Evolutionary conservation across 2,329 filamentous ascomycete genomes (phyloP), one percentile per base, ranked within the genome.

Genomic region (Botrytis porri): DNA sequence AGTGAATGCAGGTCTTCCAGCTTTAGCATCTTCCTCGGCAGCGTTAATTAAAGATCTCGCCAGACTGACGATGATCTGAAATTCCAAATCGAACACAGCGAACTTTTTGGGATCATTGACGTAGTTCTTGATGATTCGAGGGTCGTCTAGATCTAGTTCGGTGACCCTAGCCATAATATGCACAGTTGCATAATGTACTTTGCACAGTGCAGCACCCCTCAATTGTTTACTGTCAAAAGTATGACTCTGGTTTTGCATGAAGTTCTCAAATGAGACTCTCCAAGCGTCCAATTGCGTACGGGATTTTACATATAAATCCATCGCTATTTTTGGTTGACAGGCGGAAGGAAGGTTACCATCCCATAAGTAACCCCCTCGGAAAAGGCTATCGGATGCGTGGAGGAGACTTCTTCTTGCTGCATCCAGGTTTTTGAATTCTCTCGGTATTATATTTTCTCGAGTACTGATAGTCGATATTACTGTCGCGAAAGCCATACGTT

Each of bases 171-270:
- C 74, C 76, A 80, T 80, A 14, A 81, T 75, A 32, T 73, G 73
- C 2, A 73, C 71, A 12, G 75, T 76, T 20, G 72, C 73, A 54
- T 79, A 75, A 67, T 81, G 79, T 12, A 81, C 75, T 70, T 80
- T 80, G 1, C 80, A 75, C 6, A 81, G 74, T 25, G 78, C 78
- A 14, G 79, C 78, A 6, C 78, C 78, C 5, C 78, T 77, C 37
- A 81, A 69, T 67, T 80, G 74, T 67, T 74, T 78, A 54, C 76
- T 75, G 32, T 65, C 75, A 20, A 80, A 74, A 8, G 66, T 57
- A 6, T 60, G 59, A 35, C 72, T 76, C 48, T 80, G 75, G 14
- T 62, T 51, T n/a, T 69, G 65, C 76, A 80, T 77, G 59, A 79
- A 79, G 14, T 74, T 76, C 20, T 79, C 76, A 57, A 78, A 80